These are phyloP conservation scores for Lycium ferocissimum DNA, from an alignment of 257 asterid species.

Conservation along the genomic window DNA sequence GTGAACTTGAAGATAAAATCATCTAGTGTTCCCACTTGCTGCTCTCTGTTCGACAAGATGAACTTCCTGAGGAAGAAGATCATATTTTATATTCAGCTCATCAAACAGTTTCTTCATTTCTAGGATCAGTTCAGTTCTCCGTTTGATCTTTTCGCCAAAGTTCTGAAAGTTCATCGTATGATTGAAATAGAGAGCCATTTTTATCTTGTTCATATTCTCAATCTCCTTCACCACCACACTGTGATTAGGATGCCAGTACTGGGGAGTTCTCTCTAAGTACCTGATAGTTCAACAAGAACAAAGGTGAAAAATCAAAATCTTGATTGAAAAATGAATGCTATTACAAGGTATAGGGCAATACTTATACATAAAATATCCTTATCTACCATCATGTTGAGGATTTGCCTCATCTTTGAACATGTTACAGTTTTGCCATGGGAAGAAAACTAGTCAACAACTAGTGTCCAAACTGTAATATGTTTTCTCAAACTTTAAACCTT, in stretches of 20 bases:
- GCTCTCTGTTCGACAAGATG: slow-evolving; percentile 54
- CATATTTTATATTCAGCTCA: slow-evolving; percentile 73
- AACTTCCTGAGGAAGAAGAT: slow-evolving; percentile 83
- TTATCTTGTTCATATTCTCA: slow-evolving; percentile 84
- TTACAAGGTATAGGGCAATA: slow-evolving; percentile 4
- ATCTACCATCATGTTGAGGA: neutral
- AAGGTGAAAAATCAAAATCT: neutral
- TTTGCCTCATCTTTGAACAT: neutral
- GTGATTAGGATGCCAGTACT: slow-evolving; percentile 87
- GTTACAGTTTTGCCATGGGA: slow-evolving; percentile 20
- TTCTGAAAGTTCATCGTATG: slow-evolving; percentile 91
- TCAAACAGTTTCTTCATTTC: slow-evolving; percentile 82
- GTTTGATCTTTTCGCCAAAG: slow-evolving; percentile 60
- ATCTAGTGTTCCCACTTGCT: slow-evolving; percentile 40
- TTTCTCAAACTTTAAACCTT: neutral
- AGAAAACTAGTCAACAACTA: neutral
- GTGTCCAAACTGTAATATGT: neutral
- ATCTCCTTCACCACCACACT: slow-evolving; percentile 86
- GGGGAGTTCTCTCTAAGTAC: slow-evolving; percentile 70
- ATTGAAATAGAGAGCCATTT: slow-evolving; percentile 70
- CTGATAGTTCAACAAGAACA: slow-evolving; percentile 42
- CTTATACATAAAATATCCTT: neutral
- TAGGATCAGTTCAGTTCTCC: slow-evolving; percentile 67
- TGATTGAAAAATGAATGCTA: neutral
- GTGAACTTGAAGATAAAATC: slow-evolving; percentile 33